Base-by-base conservation (phyloP, 129 eudicot species). In the Tagetes patula region DNA sequence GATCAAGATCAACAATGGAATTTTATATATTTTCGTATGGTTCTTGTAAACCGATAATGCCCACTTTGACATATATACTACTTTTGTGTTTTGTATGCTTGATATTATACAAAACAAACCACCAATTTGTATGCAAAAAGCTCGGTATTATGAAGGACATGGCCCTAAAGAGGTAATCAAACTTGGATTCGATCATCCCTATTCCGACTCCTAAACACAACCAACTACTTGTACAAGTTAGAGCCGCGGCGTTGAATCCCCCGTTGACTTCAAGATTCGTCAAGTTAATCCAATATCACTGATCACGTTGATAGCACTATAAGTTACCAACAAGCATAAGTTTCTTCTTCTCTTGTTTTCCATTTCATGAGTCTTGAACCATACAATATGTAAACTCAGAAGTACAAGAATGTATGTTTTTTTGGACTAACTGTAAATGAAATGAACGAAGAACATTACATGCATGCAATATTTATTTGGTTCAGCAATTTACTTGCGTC, bases 111-210 rank as follows among this genome's bases (percentile, higher is more conserved):
- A 39, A 39, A 39, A 39, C 42, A 39, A 39, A 39, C 42, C 5
- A 39, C 42, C 5, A 39, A 39, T 39, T 39, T 1, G 0, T 11
- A 84, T 80, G 82, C 87, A 84, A 43, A 84, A 77, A 43, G 84
- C 85, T 46, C 80, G 87, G 87, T 61, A 71, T 66, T 84, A 84
- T 70, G 87, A 84, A 80, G 80, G 72, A n/a, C n/a, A n/a, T n/a
- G 8, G 85, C 45, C 68, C 87, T 6, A 77, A 73, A 50, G 82
- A 84, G 61, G 87, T 80, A 5, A 85, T 84, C 46, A 76, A 76
- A 74, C 54, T 84, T 36, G 81, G 82, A 47, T 68, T 72, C 38
- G n/a, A n/a, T n/a, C n/a, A 31, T 76, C 8, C 80, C 85, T 13
- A 64, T 84, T 69, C 85, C 85, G 36, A 12, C 58, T 62, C 87